Percentiles rank a stretch among this genome's conserved stretches.
These are phyloP conservation scores for Saturnispora gosingensis DNA, from an alignment of 805 yeast genomes.

Conservation along the genomic window DNA sequence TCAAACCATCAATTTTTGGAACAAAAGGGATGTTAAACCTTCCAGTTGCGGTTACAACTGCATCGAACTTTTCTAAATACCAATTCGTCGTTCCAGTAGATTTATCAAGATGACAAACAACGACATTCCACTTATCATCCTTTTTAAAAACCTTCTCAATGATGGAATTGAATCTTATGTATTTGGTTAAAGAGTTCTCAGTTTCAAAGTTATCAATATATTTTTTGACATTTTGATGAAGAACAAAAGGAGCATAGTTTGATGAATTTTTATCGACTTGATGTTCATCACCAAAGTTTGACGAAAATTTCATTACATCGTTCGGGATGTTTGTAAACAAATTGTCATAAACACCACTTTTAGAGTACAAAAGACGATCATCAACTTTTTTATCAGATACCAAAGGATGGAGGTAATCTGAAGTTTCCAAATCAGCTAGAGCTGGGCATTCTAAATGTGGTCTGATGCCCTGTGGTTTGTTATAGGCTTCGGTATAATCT, in stretches of 20 bases:
- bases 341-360: slow-evolving; percentile 23
- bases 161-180: slow-evolving; percentile 28
- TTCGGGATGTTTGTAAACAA: slow-evolving; percentile 36
- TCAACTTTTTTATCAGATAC: background rate
- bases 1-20: slow-evolving; percentile 30
- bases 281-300: slow-evolving; percentile 20
- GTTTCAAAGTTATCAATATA: slow-evolving; percentile 20
- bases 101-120: slow-evolving; percentile 14
- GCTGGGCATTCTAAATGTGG: slow-evolving; percentile 8
- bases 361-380: slow-evolving; percentile 10
- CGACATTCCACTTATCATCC: slow-evolving; percentile 29
- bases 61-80: slow-evolving; percentile 36
- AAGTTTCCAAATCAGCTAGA: background rate
- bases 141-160: slow-evolving; percentile 24
- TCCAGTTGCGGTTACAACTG: slow-evolving; percentile 33
- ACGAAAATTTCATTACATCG: slow-evolving; percentile 31
- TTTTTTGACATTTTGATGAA: slow-evolving; percentile 14
- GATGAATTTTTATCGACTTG: slow-evolving; percentile 5
- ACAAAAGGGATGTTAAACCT: slow-evolving; percentile 33
- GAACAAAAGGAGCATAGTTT: slow-evolving; percentile 16
- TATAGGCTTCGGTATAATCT: slow-evolving; percentile 8
- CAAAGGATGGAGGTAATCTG: background rate
- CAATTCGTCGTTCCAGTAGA: slow-evolving; percentile 23
- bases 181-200: slow-evolving; percentile 20
- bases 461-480: slow-evolving; percentile 11